These are phyloP conservation scores for Teunomyces aglyptinius DNA, from an alignment of 805 yeast species.

Conservation along the genomic window DNA sequence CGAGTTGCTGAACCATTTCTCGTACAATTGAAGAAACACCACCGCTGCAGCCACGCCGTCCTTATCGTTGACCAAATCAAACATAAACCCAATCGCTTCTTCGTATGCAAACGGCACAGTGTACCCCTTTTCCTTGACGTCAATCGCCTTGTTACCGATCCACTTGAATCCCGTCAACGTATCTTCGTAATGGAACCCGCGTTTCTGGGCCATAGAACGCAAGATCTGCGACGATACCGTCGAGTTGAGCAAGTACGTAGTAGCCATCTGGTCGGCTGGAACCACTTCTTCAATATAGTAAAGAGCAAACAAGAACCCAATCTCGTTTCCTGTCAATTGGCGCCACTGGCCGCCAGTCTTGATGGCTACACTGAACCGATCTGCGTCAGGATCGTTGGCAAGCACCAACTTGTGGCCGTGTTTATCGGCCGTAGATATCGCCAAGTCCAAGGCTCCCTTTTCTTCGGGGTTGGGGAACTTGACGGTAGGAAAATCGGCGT, in stretches of 20 bases:
- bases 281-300: constrained; percentile 44
- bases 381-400: constrained; percentile 98
- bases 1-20: constrained; percentile 41
- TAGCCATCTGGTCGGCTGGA: constrained; percentile 21
- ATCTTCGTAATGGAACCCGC: constrained; percentile 66
- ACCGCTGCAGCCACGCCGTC: constrained; percentile 86
- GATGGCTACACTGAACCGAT: constrained; percentile 81
- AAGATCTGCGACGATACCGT: constrained; percentile 91
- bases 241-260: constrained; percentile 69
- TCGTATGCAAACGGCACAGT: constrained; percentile 87
- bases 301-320: constrained; percentile 81
- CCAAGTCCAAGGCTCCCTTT: constrained; percentile 79
- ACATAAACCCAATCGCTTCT: constrained; percentile 96
- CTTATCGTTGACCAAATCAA: constrained; percentile 78
- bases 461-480: constrained; percentile 95
- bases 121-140: constrained; percentile 60
- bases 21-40: constrained; percentile 70
- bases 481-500: constrained; percentile 85
- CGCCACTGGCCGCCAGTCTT: constrained; percentile 52
- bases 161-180: constrained; percentile 96
- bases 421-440: constrained; percentile 59
- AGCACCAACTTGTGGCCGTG: constrained; percentile 55
- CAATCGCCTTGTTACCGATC: constrained; percentile 89
- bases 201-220: constrained; percentile 58
- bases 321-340: constrained; percentile 88